Conservation (phyloP, 352 stramenopile species). For the Pythium aphanidermatum region DNA sequence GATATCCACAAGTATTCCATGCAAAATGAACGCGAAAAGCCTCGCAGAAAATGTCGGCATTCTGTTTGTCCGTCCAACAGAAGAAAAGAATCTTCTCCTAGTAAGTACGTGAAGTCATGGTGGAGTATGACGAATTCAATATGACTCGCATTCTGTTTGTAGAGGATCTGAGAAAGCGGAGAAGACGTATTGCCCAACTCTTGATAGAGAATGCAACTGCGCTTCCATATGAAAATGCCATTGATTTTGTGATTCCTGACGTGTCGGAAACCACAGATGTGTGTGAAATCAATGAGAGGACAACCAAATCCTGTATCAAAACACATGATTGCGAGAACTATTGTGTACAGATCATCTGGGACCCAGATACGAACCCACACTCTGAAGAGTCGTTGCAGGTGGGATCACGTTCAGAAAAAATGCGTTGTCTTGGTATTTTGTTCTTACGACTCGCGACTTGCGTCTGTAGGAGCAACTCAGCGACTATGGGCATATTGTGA, state of each 20-base stretch:
- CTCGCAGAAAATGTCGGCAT: slow-evolving; percentile 36
- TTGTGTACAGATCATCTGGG: slow-evolving; percentile 39
- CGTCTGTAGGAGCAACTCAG: slow-evolving; percentile 6
- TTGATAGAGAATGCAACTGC: slow-evolving; percentile 41
- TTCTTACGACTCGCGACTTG: background rate
- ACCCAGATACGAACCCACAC: slow-evolving; percentile 11
- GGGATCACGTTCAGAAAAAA: too few species aligned
- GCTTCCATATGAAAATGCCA: slow-evolving; percentile 37
- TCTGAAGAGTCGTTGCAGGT: slow-evolving; percentile 25
- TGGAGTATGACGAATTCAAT: background rate
- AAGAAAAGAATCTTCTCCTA: slow-evolving; percentile 18
- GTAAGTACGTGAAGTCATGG: slow-evolving; percentile 26
- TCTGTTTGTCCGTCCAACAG: slow-evolving; percentile 32
- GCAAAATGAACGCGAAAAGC: slow-evolving; percentile 31
- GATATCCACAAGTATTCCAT: slow-evolving; percentile 33
- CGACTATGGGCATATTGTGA: slow-evolving; percentile 6
- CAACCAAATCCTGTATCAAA: too few species aligned
- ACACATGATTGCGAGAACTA: slow-evolving; percentile 9
- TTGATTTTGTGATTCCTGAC: slow-evolving; percentile 18
- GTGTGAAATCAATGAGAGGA: too few species aligned
- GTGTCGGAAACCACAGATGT: slow-evolving; percentile 23
- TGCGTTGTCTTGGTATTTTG: too few species aligned
- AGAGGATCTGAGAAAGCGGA: slow-evolving; percentile 24
- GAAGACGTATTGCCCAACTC: slow-evolving; percentile 35
- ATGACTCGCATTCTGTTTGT: background rate